A percentile compares a stretch with the other conserved stretches of the same genome.
phyloP scores from a whole-genome alignment of 2,329 filamentous ascomycete species.

The Phialophora expanda region DNA sequence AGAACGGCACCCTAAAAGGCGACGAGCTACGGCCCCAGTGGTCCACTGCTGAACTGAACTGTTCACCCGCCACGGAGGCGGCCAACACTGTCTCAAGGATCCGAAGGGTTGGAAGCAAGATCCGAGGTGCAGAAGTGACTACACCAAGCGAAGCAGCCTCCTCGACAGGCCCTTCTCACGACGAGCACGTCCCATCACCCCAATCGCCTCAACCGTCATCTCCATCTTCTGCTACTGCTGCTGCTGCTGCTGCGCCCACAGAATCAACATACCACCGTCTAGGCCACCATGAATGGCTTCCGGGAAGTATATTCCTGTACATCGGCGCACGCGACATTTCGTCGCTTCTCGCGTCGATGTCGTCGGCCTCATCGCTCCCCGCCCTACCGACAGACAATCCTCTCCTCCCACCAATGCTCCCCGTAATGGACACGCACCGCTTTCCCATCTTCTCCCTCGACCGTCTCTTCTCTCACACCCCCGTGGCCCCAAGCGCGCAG shows the following conservation, averaged over 20 bases:
- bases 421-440: constrained; percentile 25
- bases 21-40: constrained; percentile 6
- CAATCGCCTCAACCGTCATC: too few relatives aligned
- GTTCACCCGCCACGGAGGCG: background rate
- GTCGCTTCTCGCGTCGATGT: background rate
- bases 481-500: background rate
- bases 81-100: background rate
- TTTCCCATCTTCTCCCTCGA: constrained; percentile 35
- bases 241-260: background rate
- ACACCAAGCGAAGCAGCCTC: background rate
- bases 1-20: constrained; percentile 8
- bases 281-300: constrained; percentile 19
- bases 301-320: constrained; percentile 30
- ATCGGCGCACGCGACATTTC: constrained; percentile 21
- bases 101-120: background rate
- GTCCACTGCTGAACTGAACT: background rate
- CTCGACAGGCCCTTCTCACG: background rate
- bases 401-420: constrained; percentile 35
- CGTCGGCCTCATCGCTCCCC: constrained; percentile 11
- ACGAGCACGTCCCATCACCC: background rate
- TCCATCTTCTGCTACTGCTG: background rate
- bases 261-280: constrained; percentile 12
- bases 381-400: constrained; percentile 17
- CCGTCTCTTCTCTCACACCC: constrained; percentile 19
- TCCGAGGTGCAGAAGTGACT: background rate